Evolutionary conservation across 805 yeast species (phyloP), one percentile per base, ranked within the genome.

Genomic region (Wickerhamomyces queroliae): DNA sequence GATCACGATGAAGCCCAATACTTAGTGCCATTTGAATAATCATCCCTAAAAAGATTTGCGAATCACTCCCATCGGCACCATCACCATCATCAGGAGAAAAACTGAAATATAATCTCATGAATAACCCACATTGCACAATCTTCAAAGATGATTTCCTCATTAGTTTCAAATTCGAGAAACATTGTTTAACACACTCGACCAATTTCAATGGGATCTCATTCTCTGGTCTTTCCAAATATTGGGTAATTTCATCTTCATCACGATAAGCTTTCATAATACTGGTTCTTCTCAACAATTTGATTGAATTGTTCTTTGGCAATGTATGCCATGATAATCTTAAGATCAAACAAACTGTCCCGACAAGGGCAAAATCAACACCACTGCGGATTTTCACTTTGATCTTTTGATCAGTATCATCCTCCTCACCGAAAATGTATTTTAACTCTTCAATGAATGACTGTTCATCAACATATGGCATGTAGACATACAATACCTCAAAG

Each of bases 1-100:
- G 88, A 46, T 82, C 89, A 48, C 88, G 66, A 53, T 82, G 80
- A 20, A 82, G 53, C 0, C 89, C 90, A 46, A 81, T 68, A 28
- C 81, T 69, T 39, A 75, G 67, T 0, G 82, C 85, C 83, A 82
- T 78, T 50, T 80, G 86, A 13, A 79, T 59, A 23, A 79, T 63
- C 59, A 77, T 68, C 1, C 81, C 77, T 12, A 72, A 55, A 39
- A 74, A 70, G 7, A 77, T 71, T 48, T 72, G 79, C 2, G 78
- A 69, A 36, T 75, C 76, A 32, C 79, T 81, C 40, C 76, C 80
- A 49, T 76, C 83, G 6, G 65, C 62, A 9, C 76, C 74, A 52
- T 74, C 79, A 18, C 73, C 74, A 44, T 74, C 79, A 44, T 79
- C 82, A 1, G 84, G 82, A 10, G 83, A 74, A 44, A 69, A 66